Base-by-base conservation (phyloP, 805 yeast genomes). In the Maudiozyma barnettii region DNA sequence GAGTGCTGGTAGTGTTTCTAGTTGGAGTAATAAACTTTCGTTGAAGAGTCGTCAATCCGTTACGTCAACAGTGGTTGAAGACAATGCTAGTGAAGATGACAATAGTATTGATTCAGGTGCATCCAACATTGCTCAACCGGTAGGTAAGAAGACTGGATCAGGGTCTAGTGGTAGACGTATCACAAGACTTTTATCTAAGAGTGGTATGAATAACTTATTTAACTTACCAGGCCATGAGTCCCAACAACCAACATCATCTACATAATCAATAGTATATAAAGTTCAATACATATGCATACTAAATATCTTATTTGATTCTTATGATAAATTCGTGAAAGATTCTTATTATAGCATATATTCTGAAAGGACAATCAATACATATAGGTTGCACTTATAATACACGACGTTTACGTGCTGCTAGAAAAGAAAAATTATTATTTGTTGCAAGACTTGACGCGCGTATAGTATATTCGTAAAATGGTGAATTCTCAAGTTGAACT, bases 121-220 rank as follows among this genome's bases (percentile, higher is more conserved):
- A 18, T 18, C 30, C 8, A 43, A 43, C 2, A 8, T 40, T 14
- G 22, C 33, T 19, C 39, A n/a, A 5, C n/a, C 43, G 5, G 5
- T 30, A 18, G 18, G 19, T 8, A 39, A 39, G 18, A 39, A 39
- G 31, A 39, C 41, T 6, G 40, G 40, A 5, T 39, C 41, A 5
- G 35, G 35, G 14, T 23, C 35, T 6, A 39, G 43, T 14, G 57
- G 61, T 4, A 52, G 63, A 35, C 52, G 60, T 35, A 53, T 61
- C 58, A 58, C 64, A 14, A 53, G 53, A 33, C 47, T 60, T 18
- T 45, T 60, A 9, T 59, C 65, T 8, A 57, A 54, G 47, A 55
- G 57, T 29, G 57, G 58, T 8, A 56, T 59, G 57, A 60, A 59
- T 44, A 57, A 52, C 29, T 37, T 60, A 20, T 59, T 59, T 48